These are phyloP conservation scores for Didymella glomerata DNA, from an alignment of 2,329 filamentous ascomycete genomes.

Conservation along the genomic window DNA sequence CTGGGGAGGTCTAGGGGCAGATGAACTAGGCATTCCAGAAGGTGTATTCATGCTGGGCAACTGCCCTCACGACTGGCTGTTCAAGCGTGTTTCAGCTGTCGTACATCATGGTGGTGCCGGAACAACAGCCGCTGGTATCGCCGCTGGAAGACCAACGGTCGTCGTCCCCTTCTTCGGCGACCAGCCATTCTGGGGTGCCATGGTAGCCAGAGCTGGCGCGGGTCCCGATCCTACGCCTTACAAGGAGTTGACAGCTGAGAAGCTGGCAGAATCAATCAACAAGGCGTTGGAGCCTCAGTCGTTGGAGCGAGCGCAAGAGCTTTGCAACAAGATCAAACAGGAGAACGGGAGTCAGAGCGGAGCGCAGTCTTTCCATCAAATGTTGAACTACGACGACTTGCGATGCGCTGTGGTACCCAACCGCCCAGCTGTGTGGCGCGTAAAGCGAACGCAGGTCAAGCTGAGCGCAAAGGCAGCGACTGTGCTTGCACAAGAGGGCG, in stretches of 20 bases:
- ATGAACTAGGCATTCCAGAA: slow-evolving; percentile 69
- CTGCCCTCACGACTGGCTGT: slow-evolving; percentile 88
- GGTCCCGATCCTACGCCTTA: slow-evolving; percentile 52
- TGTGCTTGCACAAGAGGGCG: slow-evolving; percentile 49
- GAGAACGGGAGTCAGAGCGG: slow-evolving; percentile 50
- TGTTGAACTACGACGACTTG: slow-evolving; percentile 50
- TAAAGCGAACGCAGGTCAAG: slow-evolving; percentile 49
- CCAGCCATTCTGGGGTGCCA: slow-evolving; percentile 54
- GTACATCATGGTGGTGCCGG: slow-evolving; percentile 90
- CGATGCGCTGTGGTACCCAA: slow-evolving; percentile 46
- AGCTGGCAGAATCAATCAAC: slow-evolving; percentile 50
- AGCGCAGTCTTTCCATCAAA: slow-evolving; percentile 51
- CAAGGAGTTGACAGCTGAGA: slow-evolving; percentile 52
- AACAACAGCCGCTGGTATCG: slow-evolving; percentile 86
- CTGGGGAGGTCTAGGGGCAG: slow-evolving; percentile 84
- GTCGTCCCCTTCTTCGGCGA: slow-evolving; percentile 78
- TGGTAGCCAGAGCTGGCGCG: slow-evolving; percentile 53
- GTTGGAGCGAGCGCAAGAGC: slow-evolving; percentile 47
- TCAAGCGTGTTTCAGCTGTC: slow-evolving; percentile 80
- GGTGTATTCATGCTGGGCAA: slow-evolving; percentile 85
- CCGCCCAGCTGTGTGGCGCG: slow-evolving; percentile 50
- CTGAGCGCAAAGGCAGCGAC: slow-evolving; percentile 51
- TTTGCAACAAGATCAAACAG: slow-evolving; percentile 49
- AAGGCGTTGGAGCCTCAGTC: slow-evolving; percentile 50
- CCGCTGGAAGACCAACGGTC: slow-evolving; percentile 79